phyloP scores from a whole-genome alignment of 495 filamentous ascomycete species.

The Penicillium pulvis region DNA sequence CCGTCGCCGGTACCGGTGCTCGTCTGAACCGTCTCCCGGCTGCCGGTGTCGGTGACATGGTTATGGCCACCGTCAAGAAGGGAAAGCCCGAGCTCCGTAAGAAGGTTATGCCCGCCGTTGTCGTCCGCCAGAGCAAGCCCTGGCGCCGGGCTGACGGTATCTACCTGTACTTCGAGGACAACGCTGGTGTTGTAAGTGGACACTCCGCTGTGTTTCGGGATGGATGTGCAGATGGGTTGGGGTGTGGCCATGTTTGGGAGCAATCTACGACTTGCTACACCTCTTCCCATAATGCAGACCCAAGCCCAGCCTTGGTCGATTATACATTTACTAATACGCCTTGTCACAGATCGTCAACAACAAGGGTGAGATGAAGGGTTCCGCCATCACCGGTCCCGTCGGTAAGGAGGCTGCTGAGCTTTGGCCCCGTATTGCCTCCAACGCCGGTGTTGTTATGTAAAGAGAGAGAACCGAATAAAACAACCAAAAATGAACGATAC shows the following conservation, averaged over 20 bases:
- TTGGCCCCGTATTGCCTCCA: conserved; percentile 99
- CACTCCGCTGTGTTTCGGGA: neutral
- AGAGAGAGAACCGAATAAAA: conserved; percentile 38
- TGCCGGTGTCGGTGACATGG: conserved; percentile 98
- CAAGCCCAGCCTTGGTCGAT: neutral
- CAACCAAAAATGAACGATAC: conserved; percentile 46
- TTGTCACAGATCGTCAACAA: conserved; percentile 89
- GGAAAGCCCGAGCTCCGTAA: conserved; percentile 98
- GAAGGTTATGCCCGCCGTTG: conserved; percentile 99
- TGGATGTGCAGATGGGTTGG: neutral
- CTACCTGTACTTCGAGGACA: conserved; percentile 99
- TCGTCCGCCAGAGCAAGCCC: conserved; percentile 97
- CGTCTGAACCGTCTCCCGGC: conserved; percentile 97
- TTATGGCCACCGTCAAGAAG: conserved; percentile 99
- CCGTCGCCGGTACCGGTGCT: conserved; percentile 98
- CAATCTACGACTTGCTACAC: neutral
- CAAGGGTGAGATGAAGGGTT: conserved; percentile 99
- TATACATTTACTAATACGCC: neutral
- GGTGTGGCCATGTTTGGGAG: neutral
- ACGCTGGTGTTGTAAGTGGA: conserved; percentile 90
- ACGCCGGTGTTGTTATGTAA: conserved; percentile 99
- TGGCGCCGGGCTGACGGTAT: conserved; percentile 97
- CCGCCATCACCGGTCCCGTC: conserved; percentile 97
- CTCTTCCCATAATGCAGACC: neutral
- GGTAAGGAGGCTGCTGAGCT: conserved; percentile 99